These are phyloP conservation scores for Saccharum spontaneum DNA, from an alignment of 176 grass and related monocot species.

Conservation along the genomic window DNA sequence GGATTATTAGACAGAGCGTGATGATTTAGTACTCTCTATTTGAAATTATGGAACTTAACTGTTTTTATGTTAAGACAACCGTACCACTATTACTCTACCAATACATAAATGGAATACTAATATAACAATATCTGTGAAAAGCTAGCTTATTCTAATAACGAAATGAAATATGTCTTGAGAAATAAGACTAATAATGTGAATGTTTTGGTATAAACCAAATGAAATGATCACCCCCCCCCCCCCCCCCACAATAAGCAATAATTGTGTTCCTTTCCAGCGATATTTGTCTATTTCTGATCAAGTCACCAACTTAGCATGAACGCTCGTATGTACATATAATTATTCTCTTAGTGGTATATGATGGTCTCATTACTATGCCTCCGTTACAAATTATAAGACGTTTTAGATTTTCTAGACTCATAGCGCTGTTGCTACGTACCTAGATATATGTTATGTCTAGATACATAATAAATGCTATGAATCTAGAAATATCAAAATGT, in stretches of 20 bases:
- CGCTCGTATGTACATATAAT: no score
- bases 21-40: not conserved
- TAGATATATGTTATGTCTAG: no score
- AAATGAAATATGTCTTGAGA: not conserved
- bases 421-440: no score
- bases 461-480: no score
- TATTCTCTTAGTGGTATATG: no score
- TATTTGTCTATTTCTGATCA: no score
- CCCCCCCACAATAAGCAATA: not conserved
- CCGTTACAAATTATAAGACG: no score
- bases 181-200: not conserved
- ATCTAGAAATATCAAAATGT: no score
- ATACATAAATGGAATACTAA: not conserved
- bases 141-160: not conserved
- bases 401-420: no score
- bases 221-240: not conserved
- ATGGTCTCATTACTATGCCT: no score
- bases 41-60: not conserved
- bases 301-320: no score
- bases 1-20: not conserved
- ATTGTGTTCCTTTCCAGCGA: not conserved
- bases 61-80: not conserved
- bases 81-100: not conserved
- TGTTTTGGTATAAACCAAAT: not conserved
- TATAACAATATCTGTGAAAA: not conserved